Percentiles rank a stretch among this genome's conserved stretches.
These are phyloP conservation scores for Fraxinus ornus DNA, from an alignment of 305 asterid species.

Conservation along the genomic window DNA sequence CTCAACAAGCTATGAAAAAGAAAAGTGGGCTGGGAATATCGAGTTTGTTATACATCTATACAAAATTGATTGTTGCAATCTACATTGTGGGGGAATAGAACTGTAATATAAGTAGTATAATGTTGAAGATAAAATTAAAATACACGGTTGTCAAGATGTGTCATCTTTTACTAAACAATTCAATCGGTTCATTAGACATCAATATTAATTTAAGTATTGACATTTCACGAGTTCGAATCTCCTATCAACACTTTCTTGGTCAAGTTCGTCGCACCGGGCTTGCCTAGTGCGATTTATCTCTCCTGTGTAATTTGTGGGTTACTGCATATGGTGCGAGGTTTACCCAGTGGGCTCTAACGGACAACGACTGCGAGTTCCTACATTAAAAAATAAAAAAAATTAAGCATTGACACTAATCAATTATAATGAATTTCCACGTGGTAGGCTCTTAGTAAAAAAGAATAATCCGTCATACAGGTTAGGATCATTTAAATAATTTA, in stretches of 20 bases:
- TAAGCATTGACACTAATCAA: not conserved
- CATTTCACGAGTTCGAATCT: too few species aligned
- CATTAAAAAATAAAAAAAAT: too few species aligned
- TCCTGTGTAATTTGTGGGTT: too few species aligned
- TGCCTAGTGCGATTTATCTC: too few species aligned
- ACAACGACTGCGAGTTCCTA: too few species aligned
- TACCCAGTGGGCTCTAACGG: too few species aligned
- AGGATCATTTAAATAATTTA: not conserved
- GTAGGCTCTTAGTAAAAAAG: not conserved
- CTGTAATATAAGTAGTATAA: not conserved
- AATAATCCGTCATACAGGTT: not conserved
- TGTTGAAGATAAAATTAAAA: not conserved
- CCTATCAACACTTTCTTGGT: too few species aligned
- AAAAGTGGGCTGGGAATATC: not conserved
- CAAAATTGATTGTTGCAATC: not conserved
- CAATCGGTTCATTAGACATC: too few species aligned
- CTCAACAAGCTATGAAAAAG: conserved; percentile 33
- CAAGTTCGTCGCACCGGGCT: too few species aligned
- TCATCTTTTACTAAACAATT: too few species aligned
- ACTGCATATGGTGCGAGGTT: too few species aligned
- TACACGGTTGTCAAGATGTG: not conserved
- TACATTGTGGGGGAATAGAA: not conserved
- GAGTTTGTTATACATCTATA: not conserved
- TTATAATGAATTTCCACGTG: not conserved
- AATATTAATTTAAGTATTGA: not conserved